These are phyloP conservation scores for Cladorrhinum sp. DNA, from an alignment of 2,329 filamentous ascomycete genomes.

Conservation along the genomic window DNA sequence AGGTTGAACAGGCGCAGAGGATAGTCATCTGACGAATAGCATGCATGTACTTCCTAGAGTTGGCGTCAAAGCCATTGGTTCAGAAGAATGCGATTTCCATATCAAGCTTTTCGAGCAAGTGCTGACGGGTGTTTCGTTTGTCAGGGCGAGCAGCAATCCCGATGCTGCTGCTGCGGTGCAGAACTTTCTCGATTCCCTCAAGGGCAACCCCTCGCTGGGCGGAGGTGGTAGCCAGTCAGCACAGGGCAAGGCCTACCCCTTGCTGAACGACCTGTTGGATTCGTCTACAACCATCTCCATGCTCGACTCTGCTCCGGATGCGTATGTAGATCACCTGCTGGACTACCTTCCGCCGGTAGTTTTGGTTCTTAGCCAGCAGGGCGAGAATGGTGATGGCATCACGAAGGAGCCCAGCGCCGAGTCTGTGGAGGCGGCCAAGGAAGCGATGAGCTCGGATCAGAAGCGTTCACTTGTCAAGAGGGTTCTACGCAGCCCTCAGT, in stretches of 20 bases:
- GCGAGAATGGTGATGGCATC: slow-evolving; percentile 52
- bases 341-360: slow-evolving; percentile 75
- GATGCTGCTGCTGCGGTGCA: slow-evolving; percentile 79
- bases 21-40: slow-evolving; percentile 20
- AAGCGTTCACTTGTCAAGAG: slow-evolving; percentile 79
- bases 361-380: slow-evolving; percentile 71
- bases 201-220: slow-evolving; percentile 48
- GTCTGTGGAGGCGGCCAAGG: slow-evolving; percentile 68
- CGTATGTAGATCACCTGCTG: slow-evolving; percentile 71
- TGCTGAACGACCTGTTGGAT: slow-evolving; percentile 80
- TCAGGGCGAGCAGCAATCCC: slow-evolving; percentile 20
- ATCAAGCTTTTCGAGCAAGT: slow-evolving; percentile 1
- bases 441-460: slow-evolving; percentile 67
- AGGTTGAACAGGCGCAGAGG: slow-evolving; percentile 4
- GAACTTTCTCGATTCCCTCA: slow-evolving; percentile 82
- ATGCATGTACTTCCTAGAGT: slow-evolving; percentile 28
- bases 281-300: slow-evolving; percentile 74
- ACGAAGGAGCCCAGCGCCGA: slow-evolving; percentile 66
- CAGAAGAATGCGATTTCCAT: slow-evolving; percentile 12
- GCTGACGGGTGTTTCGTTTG: slow-evolving; percentile 16
- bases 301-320: slow-evolving; percentile 62
- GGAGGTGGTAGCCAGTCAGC: slow-evolving; percentile 30
- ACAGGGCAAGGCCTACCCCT: slow-evolving; percentile 69
- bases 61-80: slow-evolving; percentile 17
- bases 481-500: slow-evolving; percentile 85